Base-by-base conservation (phyloP, 208 protist species). In the Leishmania aethiopica region DNA sequence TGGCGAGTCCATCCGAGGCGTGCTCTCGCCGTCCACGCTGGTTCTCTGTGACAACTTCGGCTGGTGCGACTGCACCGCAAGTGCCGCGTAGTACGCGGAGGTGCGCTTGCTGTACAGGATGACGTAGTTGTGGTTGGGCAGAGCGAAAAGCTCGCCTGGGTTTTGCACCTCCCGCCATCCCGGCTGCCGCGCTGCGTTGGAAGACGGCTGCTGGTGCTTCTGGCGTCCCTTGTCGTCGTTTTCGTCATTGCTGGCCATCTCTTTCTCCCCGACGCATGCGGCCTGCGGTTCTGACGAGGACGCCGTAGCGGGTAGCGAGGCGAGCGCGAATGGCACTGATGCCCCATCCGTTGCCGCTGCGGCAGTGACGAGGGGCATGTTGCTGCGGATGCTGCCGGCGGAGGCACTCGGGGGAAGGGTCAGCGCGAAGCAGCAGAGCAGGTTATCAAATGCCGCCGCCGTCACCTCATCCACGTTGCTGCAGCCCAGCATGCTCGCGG, bases 41-140 rank as follows among this genome's bases (percentile, higher is more conserved):
- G 32, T 42, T 62, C 19, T 59, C 40, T 55, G 62, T 28, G 82
- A 49, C 49, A 78, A 64, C 55, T 67, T 59, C 7, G 75, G 59
- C 11, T 85, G 82, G 11, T 81, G 42, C 19, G 77, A 77, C 7
- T 78, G 49, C 28, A 85, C 59, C 3, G 79, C 76, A 42, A 88
- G 69, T 28, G 85, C 85, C 1, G 85, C 82, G 79, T 88, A 88
- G 79, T 81, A 86, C 47, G 75, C 40, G 4, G 75, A 75, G 60
- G 85, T 88, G n/a, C 75, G 78, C 60, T 81, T 60, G 70, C 78
- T 75, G 82, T 82, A 86, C 15, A 85, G 75, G n/a, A 88, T 75
- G 47, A 88, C 60, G 45, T 81, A 84, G 59, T 57, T 78, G 70
- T 78, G 45, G 42, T 77, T 59, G 32, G 77, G 55, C 3, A 47